Conservation (phyloP, 768 basidiomycete species). For the Hirschioporus abietinus region DNA sequence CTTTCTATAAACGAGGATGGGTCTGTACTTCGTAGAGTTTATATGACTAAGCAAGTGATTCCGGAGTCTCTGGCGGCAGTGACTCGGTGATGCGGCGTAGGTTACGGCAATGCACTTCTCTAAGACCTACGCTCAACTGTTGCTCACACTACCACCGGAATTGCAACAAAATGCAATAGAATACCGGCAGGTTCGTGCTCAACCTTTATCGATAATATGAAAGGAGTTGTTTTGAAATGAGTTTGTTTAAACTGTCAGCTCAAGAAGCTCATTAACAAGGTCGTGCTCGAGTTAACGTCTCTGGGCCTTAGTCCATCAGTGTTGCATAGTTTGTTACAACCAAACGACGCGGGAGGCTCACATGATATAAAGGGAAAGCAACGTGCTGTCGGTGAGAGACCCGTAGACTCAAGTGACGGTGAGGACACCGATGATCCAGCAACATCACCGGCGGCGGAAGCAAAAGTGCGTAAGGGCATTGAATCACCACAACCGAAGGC, state of each 20-base stretch:
- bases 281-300: conserved; percentile 70
- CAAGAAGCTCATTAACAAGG: conserved; percentile 84
- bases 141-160: conserved; percentile 68
- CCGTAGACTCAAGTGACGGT: neutral
- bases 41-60: too few species aligned
- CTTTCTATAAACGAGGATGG: too few species aligned
- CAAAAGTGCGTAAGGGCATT: neutral
- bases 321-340: conserved; percentile 20
- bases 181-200: conserved; percentile 61
- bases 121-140: conserved; percentile 59
- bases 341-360: conserved; percentile 7
- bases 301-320: conserved; percentile 47
- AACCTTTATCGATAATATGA: neutral
- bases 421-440: conserved; percentile 11
- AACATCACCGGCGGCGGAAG: conserved; percentile 6
- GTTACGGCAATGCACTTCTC: conserved; percentile 58
- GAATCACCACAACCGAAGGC: conserved; percentile 26
- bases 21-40: too few species aligned
- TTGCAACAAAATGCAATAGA: conserved; percentile 75
- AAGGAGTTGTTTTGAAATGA: neutral
- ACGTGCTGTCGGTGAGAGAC: conserved; percentile 5
- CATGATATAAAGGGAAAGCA: conserved; percentile 22
- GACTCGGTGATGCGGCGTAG: neutral
- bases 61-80: too few species aligned
- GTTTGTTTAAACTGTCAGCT: conserved; percentile 41